Evolutionary conservation across 2,329 filamentous ascomycete species (phyloP).

Genomic region (Fusarium devonianum): DNA sequence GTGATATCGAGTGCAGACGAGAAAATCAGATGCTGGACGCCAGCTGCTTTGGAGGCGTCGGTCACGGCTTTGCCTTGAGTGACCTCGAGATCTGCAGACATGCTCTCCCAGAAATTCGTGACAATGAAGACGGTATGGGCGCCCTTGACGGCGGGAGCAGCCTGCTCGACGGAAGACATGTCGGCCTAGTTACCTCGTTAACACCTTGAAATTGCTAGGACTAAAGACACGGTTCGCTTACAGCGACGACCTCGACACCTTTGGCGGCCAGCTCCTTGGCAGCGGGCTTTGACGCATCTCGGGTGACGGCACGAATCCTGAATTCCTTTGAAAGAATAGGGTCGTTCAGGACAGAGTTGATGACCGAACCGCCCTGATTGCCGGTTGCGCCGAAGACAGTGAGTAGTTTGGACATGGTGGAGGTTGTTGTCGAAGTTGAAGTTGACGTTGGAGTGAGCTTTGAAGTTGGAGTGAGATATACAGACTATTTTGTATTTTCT

Average conservation of each 20-base stretch:
- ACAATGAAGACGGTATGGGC: constrained; percentile 59
- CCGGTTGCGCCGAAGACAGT: constrained; percentile 61
- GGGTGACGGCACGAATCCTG: constrained; percentile 58
- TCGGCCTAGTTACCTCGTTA: too few species aligned
- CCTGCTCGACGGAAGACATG: constrained; percentile 46
- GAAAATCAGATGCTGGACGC: constrained; percentile 51
- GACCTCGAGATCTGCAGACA: constrained; percentile 43
- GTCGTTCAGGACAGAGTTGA: constrained; percentile 54
- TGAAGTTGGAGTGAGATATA: too few species aligned
- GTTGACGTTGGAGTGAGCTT: too few species aligned
- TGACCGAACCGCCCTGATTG: constrained; percentile 58
- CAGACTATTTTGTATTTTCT: too few species aligned
- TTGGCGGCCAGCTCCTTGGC: constrained; percentile 42
- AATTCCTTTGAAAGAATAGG: constrained; percentile 53
- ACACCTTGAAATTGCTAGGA: too few species aligned
- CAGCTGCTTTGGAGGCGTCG: constrained; percentile 48
- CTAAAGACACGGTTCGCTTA: too few species aligned
- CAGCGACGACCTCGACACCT: constrained; percentile 48
- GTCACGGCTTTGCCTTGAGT: constrained; percentile 51
- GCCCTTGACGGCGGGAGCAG: constrained; percentile 53
- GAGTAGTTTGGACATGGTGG: constrained; percentile 47
- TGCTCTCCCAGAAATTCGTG: constrained; percentile 52
- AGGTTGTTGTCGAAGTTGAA: too few species aligned
- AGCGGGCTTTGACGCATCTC: constrained; percentile 49
- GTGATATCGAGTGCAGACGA: constrained; percentile 48